Percentiles rank a stretch among this genome's conserved stretches.
Conservation (phyloP, 805 yeast genomes). For the Ogataea ganodermae region DNA sequence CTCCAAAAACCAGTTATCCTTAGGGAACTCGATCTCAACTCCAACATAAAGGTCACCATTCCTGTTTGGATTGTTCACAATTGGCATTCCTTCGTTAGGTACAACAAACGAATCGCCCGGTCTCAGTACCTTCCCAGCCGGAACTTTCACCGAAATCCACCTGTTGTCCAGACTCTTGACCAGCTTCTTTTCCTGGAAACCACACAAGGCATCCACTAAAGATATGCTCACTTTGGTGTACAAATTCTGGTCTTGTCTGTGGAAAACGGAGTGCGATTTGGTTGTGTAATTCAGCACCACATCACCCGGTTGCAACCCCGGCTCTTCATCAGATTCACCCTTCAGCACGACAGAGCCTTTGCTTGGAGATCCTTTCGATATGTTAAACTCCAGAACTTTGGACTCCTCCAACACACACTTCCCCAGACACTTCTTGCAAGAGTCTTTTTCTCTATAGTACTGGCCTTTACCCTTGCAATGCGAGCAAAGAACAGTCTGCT, state of each 20-base stretch:
- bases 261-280: constrained; percentile 47
- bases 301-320: constrained; percentile 77
- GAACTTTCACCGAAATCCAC: constrained; percentile 60
- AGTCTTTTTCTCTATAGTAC: constrained; percentile 60
- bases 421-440: constrained; percentile 79
- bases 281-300: constrained; percentile 63
- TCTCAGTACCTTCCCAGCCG: constrained; percentile 76
- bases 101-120: constrained; percentile 73
- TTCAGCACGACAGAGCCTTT: constrained; percentile 61
- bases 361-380: constrained; percentile 68
- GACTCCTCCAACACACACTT: constrained; percentile 59
- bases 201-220: constrained; percentile 81
- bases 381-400: constrained; percentile 73
- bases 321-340: constrained; percentile 77
- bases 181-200: constrained; percentile 64
- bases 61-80: constrained; percentile 33
- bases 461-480: constrained; percentile 74
- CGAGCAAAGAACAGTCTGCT: constrained; percentile 60
- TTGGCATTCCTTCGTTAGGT: constrained; percentile 83
- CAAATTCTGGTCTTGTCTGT: constrained; percentile 58
- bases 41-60: constrained; percentile 73
- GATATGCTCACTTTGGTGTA: constrained; percentile 61
- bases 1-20: constrained; percentile 82
- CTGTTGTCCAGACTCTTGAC: constrained; percentile 81
- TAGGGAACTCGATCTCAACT: constrained; percentile 78